Base-by-base conservation (phyloP, 768 basidiomycete species). In the Lactifluus volemus region DNA sequence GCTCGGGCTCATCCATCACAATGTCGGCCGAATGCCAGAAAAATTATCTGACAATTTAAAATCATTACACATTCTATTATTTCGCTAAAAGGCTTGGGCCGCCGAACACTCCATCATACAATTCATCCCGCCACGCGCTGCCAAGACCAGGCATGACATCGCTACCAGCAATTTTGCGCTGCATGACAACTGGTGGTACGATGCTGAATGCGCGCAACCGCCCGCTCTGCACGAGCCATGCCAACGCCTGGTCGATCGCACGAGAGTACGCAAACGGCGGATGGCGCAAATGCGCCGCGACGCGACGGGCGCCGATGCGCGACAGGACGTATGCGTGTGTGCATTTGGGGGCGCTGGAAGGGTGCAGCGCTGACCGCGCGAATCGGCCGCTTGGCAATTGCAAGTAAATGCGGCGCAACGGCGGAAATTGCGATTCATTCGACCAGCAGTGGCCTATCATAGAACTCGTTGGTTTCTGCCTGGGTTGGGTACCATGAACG, bases 361-460 rank as follows among this genome's bases (percentile, higher is more conserved):
- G 82, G 67, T 86, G 81, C 19, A 90, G 70, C 29, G 70, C 69
- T 19, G 73, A 70, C 29, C 49, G 39, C 49, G 60, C 49, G 29
- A 39, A 30, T 51, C 39, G 50, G 19, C 49, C 49, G 52, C 50
- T 59, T 36, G 36, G 59, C 53, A 38, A 63, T 59, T 55, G 56
- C 10, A 59, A 64, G 61, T 19, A 47, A 45, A 50, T 3, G 53
- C 21, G 59, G 36, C 70, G 63, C 19, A 78, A 60, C 5, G 81
- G 70, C 3, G 79, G 74, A 41, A 79, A 71, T 59, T 68, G 70
- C 1, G 80, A 72, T 71, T 91, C 88, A 61, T 88, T 75, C 21
- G 86, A 88, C 88, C 88, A 89, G 67, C 88, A 90, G 65, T 90
- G 85, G 7, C 89, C 88, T 89, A 63, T 17, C 38, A 42, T 29